Evolutionary conservation across 257 asterid genomes (phyloP).

Genomic region (Nemophila menziesii): DNA sequence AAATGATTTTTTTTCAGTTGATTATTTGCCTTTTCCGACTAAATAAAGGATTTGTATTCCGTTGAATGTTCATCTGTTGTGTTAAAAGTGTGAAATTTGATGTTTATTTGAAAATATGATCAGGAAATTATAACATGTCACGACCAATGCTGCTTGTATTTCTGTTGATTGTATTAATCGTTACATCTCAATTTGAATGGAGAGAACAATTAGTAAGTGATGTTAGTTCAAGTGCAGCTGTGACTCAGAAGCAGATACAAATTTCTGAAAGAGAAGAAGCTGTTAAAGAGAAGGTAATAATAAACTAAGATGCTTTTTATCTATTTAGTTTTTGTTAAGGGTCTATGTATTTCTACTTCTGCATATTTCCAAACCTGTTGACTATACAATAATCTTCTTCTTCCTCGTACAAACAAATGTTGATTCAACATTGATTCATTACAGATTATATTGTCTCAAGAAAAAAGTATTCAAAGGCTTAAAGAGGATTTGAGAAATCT

Average conservation of each 20-base stretch:
- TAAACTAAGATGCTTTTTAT: conserved; percentile 1
- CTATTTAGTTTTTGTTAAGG: not conserved
- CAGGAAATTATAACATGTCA: conserved; percentile 45
- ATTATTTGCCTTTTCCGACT: too few species aligned
- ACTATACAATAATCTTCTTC: not conserved
- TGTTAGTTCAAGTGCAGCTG: conserved; percentile 38
- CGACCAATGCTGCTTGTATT: conserved; percentile 66
- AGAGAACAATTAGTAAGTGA: conserved; percentile 55
- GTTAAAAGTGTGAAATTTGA: conserved; percentile 5
- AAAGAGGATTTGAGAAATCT: conserved; percentile 61
- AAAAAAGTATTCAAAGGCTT: conserved; percentile 68
- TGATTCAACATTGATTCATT: conserved; percentile 5
- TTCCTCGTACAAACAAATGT: not conserved
- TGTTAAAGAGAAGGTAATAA: conserved; percentile 65
- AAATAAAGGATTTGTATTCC: not conserved
- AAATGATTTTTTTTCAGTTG: not conserved
- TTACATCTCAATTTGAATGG: conserved; percentile 91
- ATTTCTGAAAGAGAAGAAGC: conserved; percentile 56
- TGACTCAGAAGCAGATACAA: conserved; percentile 54
- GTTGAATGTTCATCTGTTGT: not conserved
- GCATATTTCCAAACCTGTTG: not conserved
- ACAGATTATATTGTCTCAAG: conserved; percentile 80
- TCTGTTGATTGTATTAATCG: conserved; percentile 50
- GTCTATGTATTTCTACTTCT: not conserved
- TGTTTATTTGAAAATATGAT: conserved; percentile 17